These are phyloP conservation scores for Albugo laibachii DNA, from an alignment of 352 stramenopile species.

Conservation along the genomic window DNA sequence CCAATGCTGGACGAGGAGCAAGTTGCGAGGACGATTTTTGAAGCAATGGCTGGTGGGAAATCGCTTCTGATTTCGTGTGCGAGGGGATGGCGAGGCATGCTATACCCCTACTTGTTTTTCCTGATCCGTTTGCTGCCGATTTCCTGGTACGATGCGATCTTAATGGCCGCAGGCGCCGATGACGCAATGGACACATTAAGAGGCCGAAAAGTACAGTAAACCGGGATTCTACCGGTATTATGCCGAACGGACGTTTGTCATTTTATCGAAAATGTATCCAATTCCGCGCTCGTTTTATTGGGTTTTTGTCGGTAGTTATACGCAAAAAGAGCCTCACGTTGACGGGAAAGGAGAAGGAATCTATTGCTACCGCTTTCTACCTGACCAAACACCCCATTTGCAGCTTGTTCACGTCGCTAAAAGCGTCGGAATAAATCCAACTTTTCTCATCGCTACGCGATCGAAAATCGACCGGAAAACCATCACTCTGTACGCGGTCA, in stretches of 20 bases:
- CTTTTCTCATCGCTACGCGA: slow-evolving; percentile 16
- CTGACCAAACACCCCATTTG: no score
- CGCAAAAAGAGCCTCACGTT: slow-evolving; percentile 53
- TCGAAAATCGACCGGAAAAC: slow-evolving; percentile 6
- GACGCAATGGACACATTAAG: slow-evolving; percentile 64
- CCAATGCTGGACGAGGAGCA: slow-evolving; percentile 25
- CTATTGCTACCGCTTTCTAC: slow-evolving; percentile 36
- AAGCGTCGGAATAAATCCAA: slow-evolving; percentile 41
- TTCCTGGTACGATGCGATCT: slow-evolving; percentile 22
- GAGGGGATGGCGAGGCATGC: slow-evolving; percentile 22
- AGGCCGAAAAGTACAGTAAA: slow-evolving; percentile 2
- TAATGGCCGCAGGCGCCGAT: slow-evolving; percentile 29
- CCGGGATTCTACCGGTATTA: no score
- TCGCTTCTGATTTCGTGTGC: slow-evolving; percentile 50
- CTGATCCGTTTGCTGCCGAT: slow-evolving; percentile 31
- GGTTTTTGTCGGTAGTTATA: slow-evolving; percentile 73
- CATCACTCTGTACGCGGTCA: slow-evolving; percentile 35
- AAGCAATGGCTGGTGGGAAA: slow-evolving; percentile 26
- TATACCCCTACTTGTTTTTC: slow-evolving; percentile 25
- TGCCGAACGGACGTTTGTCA: no score
- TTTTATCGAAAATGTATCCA: no score
- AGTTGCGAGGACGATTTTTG: slow-evolving; percentile 30
- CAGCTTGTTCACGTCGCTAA: slow-evolving; percentile 22
- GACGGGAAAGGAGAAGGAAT: slow-evolving; percentile 59
- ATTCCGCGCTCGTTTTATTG: no score